Base-by-base conservation (phyloP, 208 protist genomes). In the Spongospora subterranea region DNA sequence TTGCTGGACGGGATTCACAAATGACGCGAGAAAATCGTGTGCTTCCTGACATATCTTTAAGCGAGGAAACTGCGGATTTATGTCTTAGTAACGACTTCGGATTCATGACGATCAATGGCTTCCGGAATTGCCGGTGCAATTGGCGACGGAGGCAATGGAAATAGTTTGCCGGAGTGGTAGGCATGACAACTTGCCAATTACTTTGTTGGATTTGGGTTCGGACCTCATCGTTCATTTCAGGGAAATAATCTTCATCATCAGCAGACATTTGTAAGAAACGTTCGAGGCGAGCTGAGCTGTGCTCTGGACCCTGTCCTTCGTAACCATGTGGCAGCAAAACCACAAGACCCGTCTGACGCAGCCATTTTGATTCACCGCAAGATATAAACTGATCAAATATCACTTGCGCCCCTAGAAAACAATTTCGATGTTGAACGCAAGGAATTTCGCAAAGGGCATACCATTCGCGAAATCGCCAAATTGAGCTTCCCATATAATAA, bases 381-480 rank as follows among this genome's bases (percentile, higher is more conserved):
- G 88, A 91, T 41, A 97, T 92, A 88, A 94, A 95, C 95, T 99
- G 98, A 93, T 99, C 98, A 91, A 99, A 98, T 53, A 99, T 97
- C 89, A 99, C 98, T 91, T 99, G 96, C 13, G 88, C 88, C 6
- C 50, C 50, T 60, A 60, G 13, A 60, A 60, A n/a, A n/a, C n/a
- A n/a, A n/a, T n/a, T n/a, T n/a, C n/a, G n/a, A n/a, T n/a, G n/a
- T n/a, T n/a, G n/a, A n/a, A n/a, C n/a, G n/a, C n/a, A n/a, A n/a
- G n/a, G n/a, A n/a, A n/a, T n/a, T n/a, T n/a, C n/a, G n/a, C 50
- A 29, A 92, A 77, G 35, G 35, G 88, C 92, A 97, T 98, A 77
- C 96, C 96, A 95, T 99, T 99, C 6, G 97, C 96, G 92, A 99
- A 99, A 94, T 99, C 98, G 91, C 98, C 98, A 94, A 99, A 99